Base-by-base conservation (phyloP, 2,329 filamentous ascomycete species). In the Fragosphaeria purpurea region DNA sequence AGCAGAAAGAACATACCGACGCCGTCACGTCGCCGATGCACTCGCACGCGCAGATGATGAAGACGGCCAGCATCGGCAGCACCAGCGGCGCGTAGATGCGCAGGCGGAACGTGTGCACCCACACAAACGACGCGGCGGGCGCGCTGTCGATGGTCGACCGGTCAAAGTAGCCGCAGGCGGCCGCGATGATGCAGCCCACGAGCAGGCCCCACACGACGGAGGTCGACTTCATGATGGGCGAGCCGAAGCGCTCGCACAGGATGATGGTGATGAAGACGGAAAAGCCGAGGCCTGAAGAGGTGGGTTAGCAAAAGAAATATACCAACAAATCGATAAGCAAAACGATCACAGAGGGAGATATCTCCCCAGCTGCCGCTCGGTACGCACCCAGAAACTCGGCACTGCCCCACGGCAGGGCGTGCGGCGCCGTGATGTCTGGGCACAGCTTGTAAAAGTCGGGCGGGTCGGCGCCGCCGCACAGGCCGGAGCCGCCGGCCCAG, bases 201-300 rank as follows among this genome's bases (percentile, higher is more conserved):
- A 88, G 74, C 5, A 90, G 73, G 11, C 87, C 86, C 50, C 88
- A 73, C 41, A 90, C 79, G 35, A 91, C 86, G 34, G 83, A 82
- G 7, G 80, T 85, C 3, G 82, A 86, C 63, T 90, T 90, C 85
- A 93, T 90, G 57, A 93, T 85, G 0, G 88, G 87, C 0, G 85
- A 77, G 1, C 88, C 88, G 58, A 90, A 89, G 9, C 86, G 79
- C 65, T 93, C 87, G 62, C 85, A 87, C 10, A 91, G 62, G 53
- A 93, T 83, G 61, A 93, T 91, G 33, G 83, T 85, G 43, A 85
- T 58, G 61, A 91, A 91, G 38, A 90, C 87, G 43, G 80, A 80
- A 68, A 93, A 90, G 0, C 87, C 87, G 2, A 93, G 76, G 22
- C 22, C 22, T 22, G 22, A 22, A 3, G 22, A 22, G 10, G 22